A percentile compares a stretch with the other conserved stretches of the same genome.
Conservation (phyloP, 2,329 filamentous ascomycete species). For the Talaromyces sp. region DNA sequence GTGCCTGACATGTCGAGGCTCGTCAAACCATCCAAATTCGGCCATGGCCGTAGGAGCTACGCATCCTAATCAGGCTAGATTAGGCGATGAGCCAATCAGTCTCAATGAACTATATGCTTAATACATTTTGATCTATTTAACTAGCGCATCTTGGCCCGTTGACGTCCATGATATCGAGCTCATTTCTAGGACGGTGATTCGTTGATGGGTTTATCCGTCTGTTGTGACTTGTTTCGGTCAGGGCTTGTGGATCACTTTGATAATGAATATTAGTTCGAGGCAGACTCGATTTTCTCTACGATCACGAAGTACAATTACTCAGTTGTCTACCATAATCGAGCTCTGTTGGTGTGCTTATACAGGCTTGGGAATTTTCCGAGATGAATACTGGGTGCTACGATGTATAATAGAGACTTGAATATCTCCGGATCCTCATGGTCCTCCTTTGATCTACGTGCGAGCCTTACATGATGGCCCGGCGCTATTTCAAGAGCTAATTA, state of each 20-base stretch:
- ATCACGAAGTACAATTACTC: too few relatives aligned
- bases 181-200: neutral
- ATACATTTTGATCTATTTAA: neutral
- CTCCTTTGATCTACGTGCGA: too few relatives aligned
- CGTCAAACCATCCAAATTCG: neutral
- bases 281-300: too few relatives aligned
- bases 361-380: too few relatives aligned
- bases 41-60: neutral
- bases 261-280: too few relatives aligned
- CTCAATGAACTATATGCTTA: neutral
- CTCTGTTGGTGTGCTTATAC: too few relatives aligned
- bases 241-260: neutral
- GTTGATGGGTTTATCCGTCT: neutral
- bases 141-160: neutral
- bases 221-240: neutral
- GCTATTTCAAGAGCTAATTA: too few relatives aligned
- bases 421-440: too few relatives aligned
- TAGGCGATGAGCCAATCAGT: neutral
- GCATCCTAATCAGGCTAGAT: neutral
- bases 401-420: too few relatives aligned
- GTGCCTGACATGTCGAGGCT: neutral
- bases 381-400: too few relatives aligned
- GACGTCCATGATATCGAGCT: neutral
- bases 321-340: too few relatives aligned
- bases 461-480: too few relatives aligned